These are phyloP conservation scores for Trichoderma erinaceum DNA, from an alignment of 495 filamentous ascomycete genomes.

Conservation along the genomic window DNA sequence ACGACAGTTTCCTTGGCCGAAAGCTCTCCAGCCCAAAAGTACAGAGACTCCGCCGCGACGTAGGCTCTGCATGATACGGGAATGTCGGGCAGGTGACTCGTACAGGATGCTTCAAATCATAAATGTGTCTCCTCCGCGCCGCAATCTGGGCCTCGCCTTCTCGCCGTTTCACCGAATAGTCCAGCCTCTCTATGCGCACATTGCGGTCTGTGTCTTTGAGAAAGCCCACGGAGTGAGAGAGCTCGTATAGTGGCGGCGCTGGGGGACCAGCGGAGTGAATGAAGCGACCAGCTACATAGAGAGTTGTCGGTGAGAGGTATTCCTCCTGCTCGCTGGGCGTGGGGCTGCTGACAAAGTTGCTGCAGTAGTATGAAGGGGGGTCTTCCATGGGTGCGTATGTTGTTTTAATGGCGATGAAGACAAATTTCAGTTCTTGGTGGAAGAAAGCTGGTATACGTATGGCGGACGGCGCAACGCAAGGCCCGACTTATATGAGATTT, in stretches of 20 bases:
- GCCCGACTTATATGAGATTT: neutral
- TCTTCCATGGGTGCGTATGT: neutral
- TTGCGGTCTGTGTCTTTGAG: constrained; percentile 11
- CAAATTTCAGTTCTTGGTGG: neutral
- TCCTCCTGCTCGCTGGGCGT: neutral
- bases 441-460: too few relatives aligned
- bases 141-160: constrained; percentile 14
- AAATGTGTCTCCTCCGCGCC: constrained; percentile 14
- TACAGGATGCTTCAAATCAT: constrained; percentile 10
- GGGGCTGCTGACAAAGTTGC: neutral
- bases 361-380: neutral
- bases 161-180: constrained; percentile 4
- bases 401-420: neutral
- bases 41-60: constrained; percentile 8
- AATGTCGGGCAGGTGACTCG: constrained; percentile 12
- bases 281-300: constrained; percentile 14
- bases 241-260: constrained; percentile 14
- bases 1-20: neutral
- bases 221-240: constrained; percentile 2
- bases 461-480: neutral
- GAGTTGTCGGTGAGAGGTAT: neutral
- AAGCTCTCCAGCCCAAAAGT: constrained; percentile 3
- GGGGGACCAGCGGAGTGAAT: neutral
- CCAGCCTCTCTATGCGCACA: constrained; percentile 15
- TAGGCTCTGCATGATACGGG: constrained; percentile 4